Conservation (phyloP, 176 grass and related monocot genomes). For the Chloris gayana region DNA sequence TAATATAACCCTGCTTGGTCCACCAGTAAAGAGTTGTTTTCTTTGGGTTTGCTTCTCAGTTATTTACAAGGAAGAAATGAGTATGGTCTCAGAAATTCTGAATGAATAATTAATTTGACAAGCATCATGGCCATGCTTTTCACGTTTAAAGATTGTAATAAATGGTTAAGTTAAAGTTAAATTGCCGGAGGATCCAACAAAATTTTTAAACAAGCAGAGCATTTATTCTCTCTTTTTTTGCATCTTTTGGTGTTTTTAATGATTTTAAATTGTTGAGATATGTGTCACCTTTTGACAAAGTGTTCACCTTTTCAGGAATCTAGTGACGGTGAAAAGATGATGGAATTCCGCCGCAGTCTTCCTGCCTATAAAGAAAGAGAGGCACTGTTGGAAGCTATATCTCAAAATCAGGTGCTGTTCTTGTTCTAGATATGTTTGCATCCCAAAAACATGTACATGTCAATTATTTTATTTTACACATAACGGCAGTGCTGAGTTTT, state of each 20-base stretch:
- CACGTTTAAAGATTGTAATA: background rate
- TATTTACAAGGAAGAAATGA: constrained; percentile 3
- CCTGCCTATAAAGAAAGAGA: constrained; percentile 88
- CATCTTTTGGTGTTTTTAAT: constrained; percentile 15
- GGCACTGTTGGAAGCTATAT: constrained; percentile 69
- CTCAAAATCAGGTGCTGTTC: constrained; percentile 77
- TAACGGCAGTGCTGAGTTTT: too few relatives aligned
- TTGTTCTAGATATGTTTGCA: constrained; percentile 22
- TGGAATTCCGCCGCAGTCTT: constrained; percentile 90
- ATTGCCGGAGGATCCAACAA: background rate
- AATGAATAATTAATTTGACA: background rate
- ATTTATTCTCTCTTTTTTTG: background rate
- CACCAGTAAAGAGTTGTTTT: background rate
- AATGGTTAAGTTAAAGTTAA: constrained; percentile 12
- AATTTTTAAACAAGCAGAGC: background rate
- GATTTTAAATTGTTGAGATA: background rate
- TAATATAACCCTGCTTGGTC: background rate
- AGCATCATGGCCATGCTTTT: background rate
- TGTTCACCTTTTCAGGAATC: constrained; percentile 69
- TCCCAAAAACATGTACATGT: constrained; percentile 24
- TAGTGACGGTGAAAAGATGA: constrained; percentile 81
- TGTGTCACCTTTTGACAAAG: constrained; percentile 5
- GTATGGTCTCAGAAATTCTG: background rate
- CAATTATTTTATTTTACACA: background rate
- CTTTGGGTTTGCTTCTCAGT: constrained; percentile 19